phyloP scores from a whole-genome alignment of 1,284 basidiomycete species.

The Moniliophthora roreri region DNA sequence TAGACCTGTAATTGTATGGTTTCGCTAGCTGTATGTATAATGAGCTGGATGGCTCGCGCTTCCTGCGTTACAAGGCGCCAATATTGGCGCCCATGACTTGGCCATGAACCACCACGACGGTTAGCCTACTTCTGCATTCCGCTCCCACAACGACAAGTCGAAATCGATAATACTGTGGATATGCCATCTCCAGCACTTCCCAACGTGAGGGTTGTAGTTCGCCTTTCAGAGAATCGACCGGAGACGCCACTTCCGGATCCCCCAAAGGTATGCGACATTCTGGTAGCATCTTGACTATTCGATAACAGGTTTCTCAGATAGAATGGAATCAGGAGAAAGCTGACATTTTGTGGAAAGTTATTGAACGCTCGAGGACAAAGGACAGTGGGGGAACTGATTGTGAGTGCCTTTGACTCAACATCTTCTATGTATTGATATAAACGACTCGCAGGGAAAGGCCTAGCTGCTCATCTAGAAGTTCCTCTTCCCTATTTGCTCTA shows the following conservation, averaged over 20 bases:
- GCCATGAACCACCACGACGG: too few relatives aligned
- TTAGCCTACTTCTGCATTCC: too few relatives aligned
- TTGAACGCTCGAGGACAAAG: constrained; percentile 68
- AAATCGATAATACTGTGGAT: too few relatives aligned
- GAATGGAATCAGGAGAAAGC: constrained; percentile 83
- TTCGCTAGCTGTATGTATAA: too few relatives aligned
- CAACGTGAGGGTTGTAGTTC: constrained; percentile 66
- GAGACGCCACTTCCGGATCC: constrained; percentile 64
- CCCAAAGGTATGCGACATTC: constrained; percentile 48
- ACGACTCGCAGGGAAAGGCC: constrained; percentile 63
- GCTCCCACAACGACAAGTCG: too few relatives aligned
- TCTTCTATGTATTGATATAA: background rate
- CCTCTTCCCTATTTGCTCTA: constrained; percentile 81
- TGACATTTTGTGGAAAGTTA: constrained; percentile 79
- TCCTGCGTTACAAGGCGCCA: too few relatives aligned
- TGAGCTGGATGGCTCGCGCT: too few relatives aligned
- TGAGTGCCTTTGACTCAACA: constrained; percentile 33
- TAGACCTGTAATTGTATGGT: too few relatives aligned
- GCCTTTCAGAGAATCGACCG: constrained; percentile 74
- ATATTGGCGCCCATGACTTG: too few relatives aligned
- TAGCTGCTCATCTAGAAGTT: constrained; percentile 74
- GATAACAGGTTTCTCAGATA: constrained; percentile 45
- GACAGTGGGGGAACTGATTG: constrained; percentile 74
- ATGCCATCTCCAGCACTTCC: constrained; percentile 7
- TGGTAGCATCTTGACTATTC: constrained; percentile 5